Base-by-base conservation (phyloP, 106 monocot genomes). In the Platanthera zijinensis region DNA sequence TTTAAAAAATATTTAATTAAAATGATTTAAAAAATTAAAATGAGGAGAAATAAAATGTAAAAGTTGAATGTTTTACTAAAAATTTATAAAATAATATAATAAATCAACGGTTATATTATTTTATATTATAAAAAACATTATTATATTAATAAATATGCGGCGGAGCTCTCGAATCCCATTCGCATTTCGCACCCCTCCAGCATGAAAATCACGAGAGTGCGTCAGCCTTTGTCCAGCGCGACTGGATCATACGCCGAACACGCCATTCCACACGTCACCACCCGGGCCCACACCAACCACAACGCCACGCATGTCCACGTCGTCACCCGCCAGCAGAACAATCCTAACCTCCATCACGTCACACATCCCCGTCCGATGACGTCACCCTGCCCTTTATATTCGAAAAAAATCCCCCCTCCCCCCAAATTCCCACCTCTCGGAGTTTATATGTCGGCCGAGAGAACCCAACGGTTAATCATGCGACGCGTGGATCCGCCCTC, bases 261-360 rank as follows among this genome's bases (percentile, higher is more conserved):
- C 56, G 5, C 10, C 56, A 67, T 5, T 71, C 70, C 3, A 50
- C 22, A 51, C 72, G 72, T 72, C 72, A 72, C 10, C 19, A 2
- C 19, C 14, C 14, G 45, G 72, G 72, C 49, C 51, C 51, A 72
- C 72, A 2, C 9, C 7, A 51, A 1, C 18, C 10, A 50, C 50
- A 21, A 21, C 22, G 6, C 13, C 72, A 72, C 72, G 72, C 72
- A 25, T n/a, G 7, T 22, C 72, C 10, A 51, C 72, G 72, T 72
- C 72, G 51, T 72, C 72, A 22, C 72, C 51, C 51, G 6, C 51
- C 10, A 51, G 72, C 51, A 4, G 17, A 15, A 15, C 48, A 48
- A 3, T 2, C 45, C 6, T 32, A 72, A 51, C 51, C 18, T 18
- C 22, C 72, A 19, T 18, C 21, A 50, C 51, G 72, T 50, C 50